Evolutionary conservation across 768 basidiomycete species (phyloP).

Genomic region (Suillus bovinus): DNA sequence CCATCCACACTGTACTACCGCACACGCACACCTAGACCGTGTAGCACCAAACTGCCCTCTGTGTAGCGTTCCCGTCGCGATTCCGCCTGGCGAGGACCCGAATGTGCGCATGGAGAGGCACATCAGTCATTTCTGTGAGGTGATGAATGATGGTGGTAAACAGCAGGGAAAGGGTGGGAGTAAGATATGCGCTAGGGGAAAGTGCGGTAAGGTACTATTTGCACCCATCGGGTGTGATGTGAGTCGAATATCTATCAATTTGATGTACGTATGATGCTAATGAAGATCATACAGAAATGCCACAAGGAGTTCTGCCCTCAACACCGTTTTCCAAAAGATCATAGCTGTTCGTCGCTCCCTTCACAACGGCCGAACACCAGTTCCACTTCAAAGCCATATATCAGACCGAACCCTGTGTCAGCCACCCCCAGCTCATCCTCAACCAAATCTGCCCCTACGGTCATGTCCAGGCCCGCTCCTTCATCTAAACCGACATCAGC

Average conservation of each 20-base stretch:
- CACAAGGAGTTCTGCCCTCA: slow-evolving; percentile 69
- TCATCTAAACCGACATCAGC: slow-evolving; percentile 2
- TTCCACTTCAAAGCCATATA: background rate
- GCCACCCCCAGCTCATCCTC: slow-evolving; percentile 21
- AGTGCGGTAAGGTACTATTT: slow-evolving; percentile 74
- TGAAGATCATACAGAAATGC: slow-evolving; percentile 53
- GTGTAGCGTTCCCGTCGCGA: slow-evolving; percentile 73
- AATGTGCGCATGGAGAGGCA: slow-evolving; percentile 82
- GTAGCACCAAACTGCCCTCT: slow-evolving; percentile 80
- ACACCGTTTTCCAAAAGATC: slow-evolving; percentile 79
- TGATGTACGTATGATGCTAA: background rate
- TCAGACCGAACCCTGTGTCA: slow-evolving; percentile 2
- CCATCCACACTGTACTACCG: slow-evolving; percentile 65
- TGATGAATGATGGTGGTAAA: slow-evolving; percentile 55
- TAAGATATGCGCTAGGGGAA: slow-evolving; percentile 55
- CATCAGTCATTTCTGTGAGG: slow-evolving; percentile 62
- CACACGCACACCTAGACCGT: slow-evolving; percentile 59
- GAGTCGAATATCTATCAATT: slow-evolving; percentile 30
- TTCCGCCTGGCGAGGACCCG: slow-evolving; percentile 77
- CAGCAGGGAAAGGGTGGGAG: slow-evolving; percentile 47
- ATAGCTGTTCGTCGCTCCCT: slow-evolving; percentile 46
- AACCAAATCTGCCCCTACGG: slow-evolving; percentile 3
- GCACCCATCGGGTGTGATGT: slow-evolving; percentile 76
- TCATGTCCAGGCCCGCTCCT: background rate
- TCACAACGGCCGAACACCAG: slow-evolving; percentile 8